These are phyloP conservation scores for Pythium utonaiense DNA, from an alignment of 352 stramenopile genomes.

Conservation along the genomic window DNA sequence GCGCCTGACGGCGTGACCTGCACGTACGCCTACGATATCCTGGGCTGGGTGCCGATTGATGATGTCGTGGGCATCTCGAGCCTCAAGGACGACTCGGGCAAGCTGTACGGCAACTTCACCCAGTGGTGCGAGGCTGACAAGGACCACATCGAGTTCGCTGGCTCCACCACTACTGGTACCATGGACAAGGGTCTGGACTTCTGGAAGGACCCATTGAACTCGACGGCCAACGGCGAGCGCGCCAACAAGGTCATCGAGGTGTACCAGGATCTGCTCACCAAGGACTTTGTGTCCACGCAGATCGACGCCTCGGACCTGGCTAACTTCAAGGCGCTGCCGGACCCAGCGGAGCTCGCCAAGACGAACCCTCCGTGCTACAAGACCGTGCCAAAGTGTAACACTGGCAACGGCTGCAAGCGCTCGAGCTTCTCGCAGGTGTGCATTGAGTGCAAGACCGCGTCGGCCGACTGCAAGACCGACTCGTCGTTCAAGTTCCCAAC, in stretches of 20 bases:
- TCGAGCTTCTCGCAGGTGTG: conserved; percentile 73
- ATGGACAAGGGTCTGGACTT: conserved; percentile 47
- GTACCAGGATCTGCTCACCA: conserved; percentile 39
- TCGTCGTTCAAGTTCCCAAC: conserved; percentile 53
- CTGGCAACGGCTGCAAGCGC: conserved; percentile 58
- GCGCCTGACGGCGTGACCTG: conserved; percentile 65
- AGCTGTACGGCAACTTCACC: conserved; percentile 59
- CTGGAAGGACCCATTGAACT: conserved; percentile 62
- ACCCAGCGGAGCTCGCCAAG: conserved; percentile 34
- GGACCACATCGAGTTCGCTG: conserved; percentile 58
- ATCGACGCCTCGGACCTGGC: conserved; percentile 32
- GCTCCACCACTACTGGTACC: conserved; percentile 30
- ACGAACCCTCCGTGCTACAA: conserved; percentile 72
- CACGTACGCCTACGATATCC: conserved; percentile 74
- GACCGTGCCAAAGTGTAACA: conserved; percentile 47
- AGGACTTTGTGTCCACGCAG: conserved; percentile 35
- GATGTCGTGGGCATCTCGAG: conserved; percentile 74
- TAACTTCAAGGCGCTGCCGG: conserved; percentile 48
- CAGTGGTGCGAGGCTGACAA: conserved; percentile 56
- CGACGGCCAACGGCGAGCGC: conserved; percentile 45
- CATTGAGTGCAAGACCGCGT: conserved; percentile 36
- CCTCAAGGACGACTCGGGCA: conserved; percentile 46
- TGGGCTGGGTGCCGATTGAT: conserved; percentile 76
- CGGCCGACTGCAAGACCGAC: conserved; percentile 38
- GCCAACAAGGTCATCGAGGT: conserved; percentile 42